Base-by-base conservation (phyloP, 805 yeast genomes). In the Metschnikowia sp. region DNA sequence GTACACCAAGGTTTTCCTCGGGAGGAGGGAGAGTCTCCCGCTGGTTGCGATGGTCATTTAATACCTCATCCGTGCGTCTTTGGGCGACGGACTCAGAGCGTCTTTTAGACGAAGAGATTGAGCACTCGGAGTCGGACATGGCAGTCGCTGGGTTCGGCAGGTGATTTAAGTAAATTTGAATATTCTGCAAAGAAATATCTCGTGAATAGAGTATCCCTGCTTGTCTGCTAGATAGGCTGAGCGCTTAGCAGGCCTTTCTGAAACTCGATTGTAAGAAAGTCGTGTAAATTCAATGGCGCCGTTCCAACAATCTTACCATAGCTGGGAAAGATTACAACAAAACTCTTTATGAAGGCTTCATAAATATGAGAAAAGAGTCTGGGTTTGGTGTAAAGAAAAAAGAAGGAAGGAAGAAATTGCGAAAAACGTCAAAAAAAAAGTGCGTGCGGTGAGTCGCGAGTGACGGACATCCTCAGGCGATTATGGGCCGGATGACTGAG, bases 81-180 rank as follows among this genome's bases (percentile, higher is more conserved):
- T 59, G 52, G 53, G 52, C 48, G 43, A 36, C 39, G 26, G 46
- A 54, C 19, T 49, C 54, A 29, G 55, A 45, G 35, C 51, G 58
- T 42, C 60, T 45, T 29, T 56, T 59, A 41, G 55, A 36, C 13
- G 66, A 58, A n/a, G 67, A 59, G 19, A 56, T 59, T 58, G 55
- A 65, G 52, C 71, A 66, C 55, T 70, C 76, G 39, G 64, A 56
- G 57, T 72, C 76, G 39, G 75, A 71, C 76, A 72, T 72, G 26
- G 26, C 26, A 7, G 7, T 22, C 26, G 7, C 26, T 22, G 7
- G 26, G 26, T 22, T 22, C 26, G 7, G 26, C 7, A 22, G 26
- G 26, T 22, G 26, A 22, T 22, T 22, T 22, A 1, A 22, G 7
- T 22, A 22, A 5, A 22, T 7, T 22, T 22, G 26, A 22, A 22